Conservation (phyloP, 1,284 basidiomycete genomes). For the Marasmius fiardii region DNA sequence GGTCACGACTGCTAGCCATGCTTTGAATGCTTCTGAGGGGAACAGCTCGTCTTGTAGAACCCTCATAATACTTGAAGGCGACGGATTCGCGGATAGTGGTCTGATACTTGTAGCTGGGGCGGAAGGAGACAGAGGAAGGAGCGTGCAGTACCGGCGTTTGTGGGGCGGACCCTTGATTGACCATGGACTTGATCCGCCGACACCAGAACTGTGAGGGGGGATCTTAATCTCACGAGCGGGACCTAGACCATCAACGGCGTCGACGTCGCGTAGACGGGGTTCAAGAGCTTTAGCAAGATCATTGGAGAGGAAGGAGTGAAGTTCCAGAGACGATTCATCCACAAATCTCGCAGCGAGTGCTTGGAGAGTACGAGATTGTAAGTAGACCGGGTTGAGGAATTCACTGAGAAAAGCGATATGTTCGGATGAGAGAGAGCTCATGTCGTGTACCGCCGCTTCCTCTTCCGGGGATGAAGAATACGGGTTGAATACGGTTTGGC, state of each 20-base stretch:
- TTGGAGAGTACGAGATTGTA: constrained; percentile 79
- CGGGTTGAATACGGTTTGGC: constrained; percentile 56
- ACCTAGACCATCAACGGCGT: constrained; percentile 68
- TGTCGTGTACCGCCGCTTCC: constrained; percentile 44
- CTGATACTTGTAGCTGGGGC: constrained; percentile 36
- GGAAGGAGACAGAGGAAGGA: constrained; percentile 34
- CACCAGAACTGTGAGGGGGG: constrained; percentile 51
- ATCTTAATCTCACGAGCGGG: constrained; percentile 47
- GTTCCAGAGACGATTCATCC: constrained; percentile 85
- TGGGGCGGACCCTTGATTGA: constrained; percentile 84
- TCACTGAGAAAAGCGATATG: constrained; percentile 71
- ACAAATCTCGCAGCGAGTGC: constrained; percentile 83
- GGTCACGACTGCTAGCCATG: constrained; percentile 85
- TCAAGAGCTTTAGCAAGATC: constrained; percentile 70
- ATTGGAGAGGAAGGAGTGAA: constrained; percentile 81
- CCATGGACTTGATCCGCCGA: constrained; percentile 49
- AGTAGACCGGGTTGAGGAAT: constrained; percentile 90
- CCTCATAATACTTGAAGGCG: constrained; percentile 58
- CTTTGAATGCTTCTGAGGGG: constrained; percentile 82
- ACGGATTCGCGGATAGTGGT: constrained; percentile 48
- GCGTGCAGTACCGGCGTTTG: constrained; percentile 87
- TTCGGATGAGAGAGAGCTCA: constrained; percentile 52
- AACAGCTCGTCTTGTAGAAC: constrained; percentile 75
- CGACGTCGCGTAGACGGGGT: constrained; percentile 59
- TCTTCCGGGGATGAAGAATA: constrained; percentile 38